These are phyloP conservation scores for Russula ochroleuca DNA, from an alignment of 768 basidiomycete species.

Conservation along the genomic window DNA sequence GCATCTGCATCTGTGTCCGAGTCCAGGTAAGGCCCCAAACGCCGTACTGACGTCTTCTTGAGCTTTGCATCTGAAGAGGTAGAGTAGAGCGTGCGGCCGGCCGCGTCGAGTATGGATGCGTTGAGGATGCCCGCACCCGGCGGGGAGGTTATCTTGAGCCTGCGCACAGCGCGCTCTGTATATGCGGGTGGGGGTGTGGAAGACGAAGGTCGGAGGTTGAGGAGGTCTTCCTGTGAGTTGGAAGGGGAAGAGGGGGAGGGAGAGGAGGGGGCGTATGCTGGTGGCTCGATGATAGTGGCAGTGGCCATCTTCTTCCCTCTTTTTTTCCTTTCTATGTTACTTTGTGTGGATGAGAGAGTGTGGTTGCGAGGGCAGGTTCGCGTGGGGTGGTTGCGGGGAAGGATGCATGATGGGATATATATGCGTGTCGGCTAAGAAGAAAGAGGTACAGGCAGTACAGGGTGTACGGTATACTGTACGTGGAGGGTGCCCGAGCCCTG, in stretches of 20 bases:
- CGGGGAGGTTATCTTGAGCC: constrained; percentile 14
- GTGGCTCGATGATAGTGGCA: background rate
- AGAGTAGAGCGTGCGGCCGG: constrained; percentile 11
- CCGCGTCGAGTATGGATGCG: constrained; percentile 13
- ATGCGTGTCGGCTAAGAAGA: background rate
- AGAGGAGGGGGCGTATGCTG: constrained; percentile 6
- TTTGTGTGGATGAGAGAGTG: background rate
- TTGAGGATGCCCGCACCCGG: constrained; percentile 20
- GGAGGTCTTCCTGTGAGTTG: background rate
- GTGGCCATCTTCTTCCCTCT: background rate
- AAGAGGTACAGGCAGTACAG: background rate
- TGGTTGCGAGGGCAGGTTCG: background rate
- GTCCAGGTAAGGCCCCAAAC: background rate
- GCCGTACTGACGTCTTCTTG: constrained; percentile 20
- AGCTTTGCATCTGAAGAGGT: constrained; percentile 18
- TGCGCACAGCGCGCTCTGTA: constrained; percentile 11
- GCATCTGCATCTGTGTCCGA: background rate
- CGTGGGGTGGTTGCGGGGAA: background rate
- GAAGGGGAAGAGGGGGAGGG: background rate
- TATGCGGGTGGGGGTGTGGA: constrained; percentile 18
- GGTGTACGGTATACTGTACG: background rate
- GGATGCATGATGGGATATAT: background rate
- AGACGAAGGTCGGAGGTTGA: constrained; percentile 1
- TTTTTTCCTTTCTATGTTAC: background rate
- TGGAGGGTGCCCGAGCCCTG: background rate